phyloP scores from a whole-genome alignment of 352 stramenopile genomes.

The Peronospora destructor region DNA sequence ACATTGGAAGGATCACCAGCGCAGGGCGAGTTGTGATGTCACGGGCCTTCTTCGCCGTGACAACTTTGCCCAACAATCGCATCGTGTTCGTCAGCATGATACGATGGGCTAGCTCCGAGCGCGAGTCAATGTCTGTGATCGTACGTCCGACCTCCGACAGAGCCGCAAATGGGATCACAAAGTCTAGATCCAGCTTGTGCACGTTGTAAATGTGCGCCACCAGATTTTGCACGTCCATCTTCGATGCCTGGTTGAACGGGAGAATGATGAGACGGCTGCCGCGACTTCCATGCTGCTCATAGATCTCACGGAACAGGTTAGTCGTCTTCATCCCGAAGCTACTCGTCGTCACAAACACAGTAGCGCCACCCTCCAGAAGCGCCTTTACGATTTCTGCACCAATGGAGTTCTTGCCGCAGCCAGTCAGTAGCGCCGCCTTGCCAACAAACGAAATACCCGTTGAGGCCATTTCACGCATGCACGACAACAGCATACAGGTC shows the following conservation, averaged over 20 bases:
- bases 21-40: conserved; percentile 70
- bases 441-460: conserved; percentile 77
- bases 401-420: conserved; percentile 82
- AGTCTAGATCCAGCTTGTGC: conserved; percentile 81
- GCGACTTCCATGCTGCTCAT: conserved; percentile 78
- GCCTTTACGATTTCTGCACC: conserved; percentile 78
- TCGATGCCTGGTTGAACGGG: conserved; percentile 83
- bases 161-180: conserved; percentile 82
- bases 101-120: conserved; percentile 75
- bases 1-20: conserved; percentile 72
- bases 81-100: conserved; percentile 87
- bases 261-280: conserved; percentile 73
- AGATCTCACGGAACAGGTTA: conserved; percentile 66
- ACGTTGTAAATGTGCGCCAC: conserved; percentile 78
- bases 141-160: conserved; percentile 73
- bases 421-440: conserved; percentile 82
- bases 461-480: conserved; percentile 82
- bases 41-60: conserved; percentile 61
- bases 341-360: conserved; percentile 80
- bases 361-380: conserved; percentile 78
- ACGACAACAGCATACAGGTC: conserved; percentile 68
- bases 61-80: conserved; percentile 74
- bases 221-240: conserved; percentile 62
- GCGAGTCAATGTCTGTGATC: conserved; percentile 70
- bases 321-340: conserved; percentile 60